Percentiles rank a stretch among this genome's conserved stretches.
Evolutionary conservation across 148 eudicot species (phyloP).

Genomic region (Euryodendron excelsum): DNA sequence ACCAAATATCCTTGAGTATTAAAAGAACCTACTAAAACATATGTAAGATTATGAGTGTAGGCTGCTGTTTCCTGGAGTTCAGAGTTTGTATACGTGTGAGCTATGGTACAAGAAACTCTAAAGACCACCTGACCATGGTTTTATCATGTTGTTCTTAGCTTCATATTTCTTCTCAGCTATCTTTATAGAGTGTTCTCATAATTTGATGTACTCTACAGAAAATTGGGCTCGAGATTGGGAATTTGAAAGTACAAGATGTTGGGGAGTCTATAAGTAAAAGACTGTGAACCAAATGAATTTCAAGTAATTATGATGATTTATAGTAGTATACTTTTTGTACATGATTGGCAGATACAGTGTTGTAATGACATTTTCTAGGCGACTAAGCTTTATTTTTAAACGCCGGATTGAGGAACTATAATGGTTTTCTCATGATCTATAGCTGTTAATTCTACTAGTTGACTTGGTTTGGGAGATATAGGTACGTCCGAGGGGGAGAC

Average conservation of each 20-base stretch:
- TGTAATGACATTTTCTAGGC: background rate
- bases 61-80: too few relatives aligned
- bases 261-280: background rate
- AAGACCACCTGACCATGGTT: too few relatives aligned
- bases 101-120: too few relatives aligned
- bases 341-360: background rate
- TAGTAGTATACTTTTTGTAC: background rate
- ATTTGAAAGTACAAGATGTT: background rate
- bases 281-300: background rate
- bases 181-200: too few relatives aligned
- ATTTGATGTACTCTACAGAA: background rate
- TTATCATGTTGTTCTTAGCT: too few relatives aligned
- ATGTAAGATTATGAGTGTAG: too few relatives aligned
- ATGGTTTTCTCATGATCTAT: background rate
- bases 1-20: background rate
- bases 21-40: background rate
- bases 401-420: background rate
- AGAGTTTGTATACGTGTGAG: too few relatives aligned
- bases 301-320: background rate
- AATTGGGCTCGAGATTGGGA: background rate
- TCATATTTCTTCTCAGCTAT: too few relatives aligned
- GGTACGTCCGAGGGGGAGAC: background rate
- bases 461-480: background rate
- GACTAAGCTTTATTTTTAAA: background rate
- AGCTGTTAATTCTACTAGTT: background rate